Percentiles rank a stretch among this genome's conserved stretches.
Conservation (phyloP, 2,329 filamentous ascomycete genomes). For the Paecilomyces sp. region DNA sequence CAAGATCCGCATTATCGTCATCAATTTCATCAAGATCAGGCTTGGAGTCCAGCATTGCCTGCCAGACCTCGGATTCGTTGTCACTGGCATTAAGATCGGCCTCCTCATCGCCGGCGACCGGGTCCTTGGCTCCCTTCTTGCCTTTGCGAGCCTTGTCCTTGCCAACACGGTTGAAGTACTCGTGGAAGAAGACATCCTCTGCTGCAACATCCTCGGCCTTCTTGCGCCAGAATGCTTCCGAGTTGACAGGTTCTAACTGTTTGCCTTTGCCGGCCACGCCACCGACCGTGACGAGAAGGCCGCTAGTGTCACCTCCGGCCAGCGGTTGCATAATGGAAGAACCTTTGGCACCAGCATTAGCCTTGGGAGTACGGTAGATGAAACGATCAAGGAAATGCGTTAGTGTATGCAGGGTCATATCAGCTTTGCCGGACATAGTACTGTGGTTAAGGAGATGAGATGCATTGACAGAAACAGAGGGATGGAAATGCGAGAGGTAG, state of each 20-base stretch:
- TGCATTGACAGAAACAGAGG: conserved; percentile 82
- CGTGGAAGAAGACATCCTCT: conserved; percentile 97
- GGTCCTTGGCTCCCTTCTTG: conserved; percentile 44
- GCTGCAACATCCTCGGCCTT: conserved; percentile 79
- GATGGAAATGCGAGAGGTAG: conserved; percentile 78
- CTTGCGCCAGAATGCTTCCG: conserved; percentile 84
- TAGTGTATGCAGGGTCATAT: conserved; percentile 80
- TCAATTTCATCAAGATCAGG: conserved; percentile 65
- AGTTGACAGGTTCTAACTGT: conserved; percentile 67
- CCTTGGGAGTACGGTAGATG: conserved; percentile 91
- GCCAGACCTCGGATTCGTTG: conserved; percentile 79
- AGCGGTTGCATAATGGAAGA: conserved; percentile 96
- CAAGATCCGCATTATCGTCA: conserved; percentile 52
- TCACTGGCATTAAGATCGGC: conserved; percentile 49
- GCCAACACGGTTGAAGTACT: conserved; percentile 77
- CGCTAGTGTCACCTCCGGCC: conserved; percentile 53
- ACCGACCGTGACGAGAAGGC: conserved; percentile 52
- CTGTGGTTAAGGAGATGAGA: conserved; percentile 61
- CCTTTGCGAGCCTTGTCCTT: conserved; percentile 56
- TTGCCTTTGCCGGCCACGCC: conserved; percentile 41
- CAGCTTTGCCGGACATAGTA: conserved; percentile 76
- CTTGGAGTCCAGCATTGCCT: conserved; percentile 73
- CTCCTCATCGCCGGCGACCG: conserved; percentile 32
- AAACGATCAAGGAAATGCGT: conserved; percentile 97
- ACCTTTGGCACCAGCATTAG: conserved; percentile 58